Evolutionary conservation across 2,329 filamentous ascomycete genomes (phyloP).

Genomic region (Elsinoe perseae): DNA sequence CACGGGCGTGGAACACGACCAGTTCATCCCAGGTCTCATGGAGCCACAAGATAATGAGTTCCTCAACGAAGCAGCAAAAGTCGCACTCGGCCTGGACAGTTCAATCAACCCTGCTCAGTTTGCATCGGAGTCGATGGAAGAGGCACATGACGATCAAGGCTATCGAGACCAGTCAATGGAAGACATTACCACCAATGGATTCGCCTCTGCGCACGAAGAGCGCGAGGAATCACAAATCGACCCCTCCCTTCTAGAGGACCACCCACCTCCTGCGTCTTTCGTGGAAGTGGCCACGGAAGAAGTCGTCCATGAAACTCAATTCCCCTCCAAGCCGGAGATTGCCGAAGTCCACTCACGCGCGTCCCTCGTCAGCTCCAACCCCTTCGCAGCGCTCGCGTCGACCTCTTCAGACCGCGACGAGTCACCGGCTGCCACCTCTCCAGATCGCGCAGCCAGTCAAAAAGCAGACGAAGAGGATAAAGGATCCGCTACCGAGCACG

Average conservation of each 20-base stretch:
- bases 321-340: background rate
- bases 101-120: constrained; percentile 1
- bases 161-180: background rate
- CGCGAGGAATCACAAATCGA: background rate
- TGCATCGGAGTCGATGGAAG: background rate
- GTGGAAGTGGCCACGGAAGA: background rate
- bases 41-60: background rate
- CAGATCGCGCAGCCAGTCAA: background rate
- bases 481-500: background rate
- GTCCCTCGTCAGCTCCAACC: background rate
- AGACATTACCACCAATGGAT: background rate
- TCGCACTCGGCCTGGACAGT: constrained; percentile 2
- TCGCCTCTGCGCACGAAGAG: background rate
- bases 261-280: background rate
- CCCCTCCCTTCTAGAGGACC: background rate
- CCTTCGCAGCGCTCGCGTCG: constrained; percentile 2
- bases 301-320: background rate
- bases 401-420: background rate
- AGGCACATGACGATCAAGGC: background rate
- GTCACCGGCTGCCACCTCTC: background rate
- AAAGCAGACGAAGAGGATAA: background rate
- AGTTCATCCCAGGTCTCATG: background rate
- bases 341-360: background rate
- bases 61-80: constrained; percentile 2
- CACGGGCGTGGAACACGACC: background rate